Evolutionary conservation across 1,284 basidiomycete species (phyloP).

Genomic region (Tilletia caries): DNA sequence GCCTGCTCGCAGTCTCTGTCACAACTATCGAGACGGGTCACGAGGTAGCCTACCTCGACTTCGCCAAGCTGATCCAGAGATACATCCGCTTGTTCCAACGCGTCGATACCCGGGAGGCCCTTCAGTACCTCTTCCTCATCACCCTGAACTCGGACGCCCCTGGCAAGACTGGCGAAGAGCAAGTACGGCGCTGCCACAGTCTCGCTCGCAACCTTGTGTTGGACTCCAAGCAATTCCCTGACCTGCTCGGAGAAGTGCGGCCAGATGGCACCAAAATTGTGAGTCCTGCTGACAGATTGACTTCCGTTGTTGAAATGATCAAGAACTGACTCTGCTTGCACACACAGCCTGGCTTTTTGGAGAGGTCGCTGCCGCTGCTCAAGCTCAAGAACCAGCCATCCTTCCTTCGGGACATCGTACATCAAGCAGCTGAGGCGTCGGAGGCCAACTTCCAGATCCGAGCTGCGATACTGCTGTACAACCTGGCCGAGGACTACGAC

Average conservation of each 20-base stretch:
- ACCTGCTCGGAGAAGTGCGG: constrained; percentile 83
- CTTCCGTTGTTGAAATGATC: too few relatives aligned
- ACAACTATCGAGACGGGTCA: not conserved
- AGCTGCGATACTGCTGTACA: constrained; percentile 92
- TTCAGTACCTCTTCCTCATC: constrained; percentile 92
- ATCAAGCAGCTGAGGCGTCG: constrained; percentile 73
- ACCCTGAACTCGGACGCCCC: constrained; percentile 70
- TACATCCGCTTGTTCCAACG: constrained; percentile 88
- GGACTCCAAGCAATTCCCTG: constrained; percentile 75
- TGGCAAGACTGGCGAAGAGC: constrained; percentile 68
- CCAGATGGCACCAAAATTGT: constrained; percentile 75
- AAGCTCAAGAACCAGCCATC: constrained; percentile 68
- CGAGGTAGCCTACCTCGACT: constrained; percentile 60
- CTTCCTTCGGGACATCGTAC: constrained; percentile 78
- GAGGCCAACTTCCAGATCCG: constrained; percentile 68
- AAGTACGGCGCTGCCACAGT: constrained; percentile 79
- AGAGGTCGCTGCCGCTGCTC: constrained; percentile 74
- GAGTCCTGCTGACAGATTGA: constrained; percentile 7
- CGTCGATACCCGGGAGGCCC: constrained; percentile 83
- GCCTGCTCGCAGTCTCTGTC: not conserved
- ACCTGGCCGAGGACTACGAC: constrained; percentile 85
- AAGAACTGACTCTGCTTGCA: not conserved
- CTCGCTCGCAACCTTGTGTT: constrained; percentile 83
- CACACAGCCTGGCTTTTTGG: constrained; percentile 76
- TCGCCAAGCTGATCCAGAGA: constrained; percentile 82